These are phyloP conservation scores for Brassica balearica DNA, from an alignment of 441 rosid genomes.

Conservation along the genomic window DNA sequence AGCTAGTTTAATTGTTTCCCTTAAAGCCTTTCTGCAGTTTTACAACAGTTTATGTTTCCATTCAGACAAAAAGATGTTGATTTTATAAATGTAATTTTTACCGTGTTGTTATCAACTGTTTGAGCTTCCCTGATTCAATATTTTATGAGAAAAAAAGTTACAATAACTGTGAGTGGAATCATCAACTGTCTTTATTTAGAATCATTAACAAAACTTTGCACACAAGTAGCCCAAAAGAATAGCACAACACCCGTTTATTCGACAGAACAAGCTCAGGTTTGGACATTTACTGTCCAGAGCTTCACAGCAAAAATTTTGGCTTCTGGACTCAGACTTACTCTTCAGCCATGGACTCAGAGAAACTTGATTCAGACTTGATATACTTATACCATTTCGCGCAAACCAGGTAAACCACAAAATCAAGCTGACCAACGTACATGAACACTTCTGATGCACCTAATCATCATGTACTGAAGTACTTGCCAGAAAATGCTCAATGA, in stretches of 20 bases:
- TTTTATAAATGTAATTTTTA: constrained; percentile 18
- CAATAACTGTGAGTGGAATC: background rate
- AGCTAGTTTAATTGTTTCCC: constrained; percentile 6
- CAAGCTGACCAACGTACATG: background rate
- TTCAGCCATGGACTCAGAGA: constrained; percentile 17
- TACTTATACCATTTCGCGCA: constrained; percentile 69
- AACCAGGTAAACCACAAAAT: constrained; percentile 46
- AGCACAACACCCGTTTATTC: constrained; percentile 11
- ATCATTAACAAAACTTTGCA: constrained; percentile 26
- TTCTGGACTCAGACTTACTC: constrained; percentile 36
- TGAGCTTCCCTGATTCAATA: background rate
- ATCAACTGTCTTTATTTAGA: constrained; percentile 30
- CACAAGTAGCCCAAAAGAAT: constrained; percentile 9
- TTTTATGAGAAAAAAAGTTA: constrained; percentile 13
- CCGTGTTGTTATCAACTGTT: background rate
- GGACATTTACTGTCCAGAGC: constrained; percentile 33
- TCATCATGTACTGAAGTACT: too few species aligned
- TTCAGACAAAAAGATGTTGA: background rate
- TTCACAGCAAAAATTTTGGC: constrained; percentile 23
- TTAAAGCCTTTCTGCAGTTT: constrained; percentile 14
- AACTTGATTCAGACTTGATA: constrained; percentile 56
- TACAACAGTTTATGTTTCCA: constrained; percentile 21
- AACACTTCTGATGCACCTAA: background rate
- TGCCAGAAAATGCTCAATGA: too few species aligned
- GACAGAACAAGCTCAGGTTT: constrained; percentile 40